A percentile compares a stretch with the other conserved stretches of the same genome.
Evolutionary conservation across 129 eudicot species (phyloP).

Genomic region (Lonicera japonica): DNA sequence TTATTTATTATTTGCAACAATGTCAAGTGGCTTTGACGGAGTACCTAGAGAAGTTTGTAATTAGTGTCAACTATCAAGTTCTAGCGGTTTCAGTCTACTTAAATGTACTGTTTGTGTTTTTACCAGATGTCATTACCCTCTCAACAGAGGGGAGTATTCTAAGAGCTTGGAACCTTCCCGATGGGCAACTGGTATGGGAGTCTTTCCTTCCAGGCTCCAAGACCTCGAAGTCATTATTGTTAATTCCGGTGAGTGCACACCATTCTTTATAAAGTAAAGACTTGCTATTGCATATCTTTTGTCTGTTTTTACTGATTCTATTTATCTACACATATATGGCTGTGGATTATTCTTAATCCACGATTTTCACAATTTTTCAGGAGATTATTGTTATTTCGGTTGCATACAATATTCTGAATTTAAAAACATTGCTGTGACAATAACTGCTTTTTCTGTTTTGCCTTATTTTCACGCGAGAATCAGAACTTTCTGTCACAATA

Average conservation of each 20-base stretch:
- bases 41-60: too few relatives aligned
- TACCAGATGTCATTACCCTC: conserved; percentile 79
- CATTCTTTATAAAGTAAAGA: background rate
- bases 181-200: conserved; percentile 99
- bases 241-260: conserved; percentile 57
- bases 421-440: too few relatives aligned
- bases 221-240: conserved; percentile 56
- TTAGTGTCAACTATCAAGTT: too few relatives aligned
- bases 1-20: too few relatives aligned
- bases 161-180: conserved; percentile 99
- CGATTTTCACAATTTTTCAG: background rate
- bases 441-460: too few relatives aligned
- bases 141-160: conserved; percentile 82
- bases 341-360: background rate
- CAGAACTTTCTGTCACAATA: background rate
- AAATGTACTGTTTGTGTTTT: too few relatives aligned
- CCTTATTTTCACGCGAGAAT: too few relatives aligned
- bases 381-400: background rate
- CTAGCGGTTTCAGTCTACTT: too few relatives aligned
- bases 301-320: background rate
- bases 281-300: background rate
- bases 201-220: conserved; percentile 56
- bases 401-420: background rate
- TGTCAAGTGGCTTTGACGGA: too few relatives aligned
- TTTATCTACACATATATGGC: background rate